These are phyloP conservation scores for Dalbergia oliveri DNA, from an alignment of 306 rosid species.

Conservation along the genomic window DNA sequence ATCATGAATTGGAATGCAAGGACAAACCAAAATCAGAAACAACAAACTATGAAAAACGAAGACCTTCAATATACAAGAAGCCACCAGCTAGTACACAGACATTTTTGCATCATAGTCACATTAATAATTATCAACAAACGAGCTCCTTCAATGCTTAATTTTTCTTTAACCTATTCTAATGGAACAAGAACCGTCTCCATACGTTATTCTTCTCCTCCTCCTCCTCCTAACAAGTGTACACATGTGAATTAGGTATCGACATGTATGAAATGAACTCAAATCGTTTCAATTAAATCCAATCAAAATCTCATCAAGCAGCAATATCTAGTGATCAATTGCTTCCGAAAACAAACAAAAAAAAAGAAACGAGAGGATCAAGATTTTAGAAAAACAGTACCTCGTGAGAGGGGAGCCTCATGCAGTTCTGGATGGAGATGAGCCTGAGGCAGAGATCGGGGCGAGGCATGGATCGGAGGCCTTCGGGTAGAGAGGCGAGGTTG, in stretches of 20 bases:
- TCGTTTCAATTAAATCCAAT: background rate
- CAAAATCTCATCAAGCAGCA: background rate
- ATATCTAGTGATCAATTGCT: slow-evolving; percentile 18
- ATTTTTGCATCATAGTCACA: background rate
- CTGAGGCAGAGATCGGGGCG: slow-evolving; percentile 79
- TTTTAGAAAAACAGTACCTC: slow-evolving; percentile 24
- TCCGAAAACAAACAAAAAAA: background rate
- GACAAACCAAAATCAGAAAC: slow-evolving; percentile 12
- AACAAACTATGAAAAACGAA: background rate
- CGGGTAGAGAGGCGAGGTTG: slow-evolving; percentile 72
- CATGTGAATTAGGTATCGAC: slow-evolving; percentile 1
- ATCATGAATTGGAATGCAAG: background rate
- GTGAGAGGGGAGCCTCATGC: slow-evolving; percentile 65
- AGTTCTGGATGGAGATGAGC: slow-evolving; percentile 83
- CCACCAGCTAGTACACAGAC: background rate
- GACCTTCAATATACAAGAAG: background rate
- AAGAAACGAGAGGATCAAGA: background rate
- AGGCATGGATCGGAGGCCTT: slow-evolving; percentile 86
- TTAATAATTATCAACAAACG: background rate
- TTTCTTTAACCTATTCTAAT: background rate
- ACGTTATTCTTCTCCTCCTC: background rate
- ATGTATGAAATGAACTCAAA: background rate
- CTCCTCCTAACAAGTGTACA: slow-evolving; percentile 7
- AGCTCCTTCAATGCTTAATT: background rate
- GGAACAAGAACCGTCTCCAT: background rate